A percentile compares a stretch with the other conserved stretches of the same genome.
These are phyloP conservation scores for Scheffersomyces quercinus DNA, from an alignment of 1,139 yeast genomes.

Conservation along the genomic window DNA sequence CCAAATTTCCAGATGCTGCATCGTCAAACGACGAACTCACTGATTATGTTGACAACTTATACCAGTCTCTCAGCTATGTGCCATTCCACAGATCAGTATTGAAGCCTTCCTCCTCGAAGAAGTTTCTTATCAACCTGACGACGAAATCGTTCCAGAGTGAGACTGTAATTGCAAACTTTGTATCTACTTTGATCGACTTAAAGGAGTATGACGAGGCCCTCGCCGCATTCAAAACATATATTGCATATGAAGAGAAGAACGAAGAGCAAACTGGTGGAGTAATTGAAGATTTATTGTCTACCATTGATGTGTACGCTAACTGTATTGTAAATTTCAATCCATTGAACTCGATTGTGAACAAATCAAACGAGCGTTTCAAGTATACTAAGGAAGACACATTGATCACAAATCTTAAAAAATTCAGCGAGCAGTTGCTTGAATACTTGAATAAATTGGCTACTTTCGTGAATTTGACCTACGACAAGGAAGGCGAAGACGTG, in stretches of 20 bases:
- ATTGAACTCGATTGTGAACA: slow-evolving; percentile 22
- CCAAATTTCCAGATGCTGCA: slow-evolving; percentile 37
- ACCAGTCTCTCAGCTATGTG: slow-evolving; percentile 29
- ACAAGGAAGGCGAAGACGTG: slow-evolving; percentile 10
- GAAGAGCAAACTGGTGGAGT: slow-evolving; percentile 34
- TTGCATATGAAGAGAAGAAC: slow-evolving; percentile 35
- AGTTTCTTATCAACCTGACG: slow-evolving; percentile 31
- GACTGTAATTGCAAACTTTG: slow-evolving; percentile 32
- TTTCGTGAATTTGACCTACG: slow-evolving; percentile 31
- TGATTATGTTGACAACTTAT: slow-evolving; percentile 36
- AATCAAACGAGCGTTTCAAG: slow-evolving; percentile 24
- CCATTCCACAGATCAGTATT: slow-evolving; percentile 23
- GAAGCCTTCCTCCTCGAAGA: slow-evolving; percentile 31
- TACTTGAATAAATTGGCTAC: slow-evolving; percentile 27
- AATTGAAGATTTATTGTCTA: slow-evolving; percentile 34
- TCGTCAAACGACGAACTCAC: slow-evolving; percentile 20
- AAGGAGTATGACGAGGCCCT: slow-evolving; percentile 47
- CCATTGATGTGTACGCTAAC: slow-evolving; percentile 38
- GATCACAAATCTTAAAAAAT: slow-evolving; percentile 17
- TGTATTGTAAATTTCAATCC: slow-evolving; percentile 43
- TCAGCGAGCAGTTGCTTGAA: slow-evolving; percentile 18
- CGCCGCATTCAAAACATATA: slow-evolving; percentile 43
- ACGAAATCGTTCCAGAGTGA: slow-evolving; percentile 43
- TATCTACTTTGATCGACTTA: slow-evolving; percentile 35
- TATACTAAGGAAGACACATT: slow-evolving; percentile 25